Evolutionary conservation across 1,284 basidiomycete species (phyloP).

Genomic region (Agaricales sp.): DNA sequence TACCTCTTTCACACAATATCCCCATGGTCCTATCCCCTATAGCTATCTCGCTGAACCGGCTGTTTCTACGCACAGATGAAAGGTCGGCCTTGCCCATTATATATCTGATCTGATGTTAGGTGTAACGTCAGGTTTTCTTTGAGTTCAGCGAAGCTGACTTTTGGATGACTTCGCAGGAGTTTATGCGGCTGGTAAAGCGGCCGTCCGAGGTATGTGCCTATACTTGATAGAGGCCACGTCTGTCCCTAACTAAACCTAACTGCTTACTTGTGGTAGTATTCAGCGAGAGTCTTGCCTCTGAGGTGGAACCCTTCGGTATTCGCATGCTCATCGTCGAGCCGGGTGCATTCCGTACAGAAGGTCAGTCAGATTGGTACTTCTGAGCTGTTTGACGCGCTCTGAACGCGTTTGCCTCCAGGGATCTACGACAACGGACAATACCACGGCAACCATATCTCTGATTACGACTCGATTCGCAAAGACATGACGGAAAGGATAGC

Average conservation of each 20-base stretch:
- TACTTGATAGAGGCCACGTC: background rate
- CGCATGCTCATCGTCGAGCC: conserved; percentile 22
- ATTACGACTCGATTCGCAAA: conserved; percentile 16
- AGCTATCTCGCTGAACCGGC: background rate
- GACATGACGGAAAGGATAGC: conserved; percentile 9
- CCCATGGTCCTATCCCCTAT: background rate
- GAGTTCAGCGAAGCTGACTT: no score
- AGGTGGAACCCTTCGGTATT: conserved; percentile 19
- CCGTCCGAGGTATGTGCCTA: conserved; percentile 17
- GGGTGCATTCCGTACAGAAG: conserved; percentile 20
- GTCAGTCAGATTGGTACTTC: background rate
- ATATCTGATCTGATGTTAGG: background rate
- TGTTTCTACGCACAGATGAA: conserved; percentile 1
- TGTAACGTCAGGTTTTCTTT: no score
- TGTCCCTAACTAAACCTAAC: background rate
- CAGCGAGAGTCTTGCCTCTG: conserved; percentile 20
- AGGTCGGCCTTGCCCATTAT: background rate
- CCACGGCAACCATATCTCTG: conserved; percentile 13
- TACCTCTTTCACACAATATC: background rate
- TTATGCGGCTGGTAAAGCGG: conserved; percentile 25
- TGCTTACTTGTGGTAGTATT: conserved; percentile 13
- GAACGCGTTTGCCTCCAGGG: background rate
- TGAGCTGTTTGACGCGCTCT: background rate
- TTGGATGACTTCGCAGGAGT: conserved; percentile 9
- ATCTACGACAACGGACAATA: conserved; percentile 8